Evolutionary conservation across 2,329 filamentous ascomycete species (phyloP), one percentile per base, ranked within the genome.

Genomic region (Aspergillus novofumigatus): DNA sequence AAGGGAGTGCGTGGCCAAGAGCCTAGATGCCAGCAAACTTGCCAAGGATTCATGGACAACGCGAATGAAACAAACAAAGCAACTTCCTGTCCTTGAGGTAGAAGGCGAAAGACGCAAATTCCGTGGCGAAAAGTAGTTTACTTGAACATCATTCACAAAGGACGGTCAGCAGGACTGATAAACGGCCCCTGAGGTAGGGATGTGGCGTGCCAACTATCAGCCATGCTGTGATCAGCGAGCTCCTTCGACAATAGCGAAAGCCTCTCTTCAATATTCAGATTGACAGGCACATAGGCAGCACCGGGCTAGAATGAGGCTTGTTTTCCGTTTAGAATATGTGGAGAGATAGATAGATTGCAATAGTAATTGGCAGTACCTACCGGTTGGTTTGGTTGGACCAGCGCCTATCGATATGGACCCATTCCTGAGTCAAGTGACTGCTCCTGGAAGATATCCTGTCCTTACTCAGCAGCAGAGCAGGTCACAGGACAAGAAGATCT

Each of bases 41-140:
- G 14, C 32, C 14, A 38, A 38, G 32, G 6, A 17, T 38, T 38
- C 7, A 17, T 38, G 42, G 9, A 9, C n/a, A 4, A 20, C 8
- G 9, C n/a, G 10, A 45, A 45, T 45, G 11, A 23, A 21, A 23
- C 42, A 45, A 21, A 23, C 42, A 21, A 20, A 45, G 21, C n/a
- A 20, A 8, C 42, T 45, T 10, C 8, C 17, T 20, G 20, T 35
- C 47, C 28, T 55, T 48, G 14, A 26, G 45, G 38, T 54, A 49
- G 23, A 48, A 35, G 21, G 21, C 53, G 44, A 59, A 57, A 59
- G 42, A 52, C 32, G 35, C 42, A 55, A 58, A 29, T 59, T 63
- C 69, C 63, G 67, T 70, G 67, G 65, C 68, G 62, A 66, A 66
- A 69, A 69, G 58, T 64, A 71, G 67, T 58, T 64, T 60, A 62